Evolutionary conservation across 2,329 filamentous ascomycete species (phyloP).

Genomic region (Penicillium concentricum): DNA sequence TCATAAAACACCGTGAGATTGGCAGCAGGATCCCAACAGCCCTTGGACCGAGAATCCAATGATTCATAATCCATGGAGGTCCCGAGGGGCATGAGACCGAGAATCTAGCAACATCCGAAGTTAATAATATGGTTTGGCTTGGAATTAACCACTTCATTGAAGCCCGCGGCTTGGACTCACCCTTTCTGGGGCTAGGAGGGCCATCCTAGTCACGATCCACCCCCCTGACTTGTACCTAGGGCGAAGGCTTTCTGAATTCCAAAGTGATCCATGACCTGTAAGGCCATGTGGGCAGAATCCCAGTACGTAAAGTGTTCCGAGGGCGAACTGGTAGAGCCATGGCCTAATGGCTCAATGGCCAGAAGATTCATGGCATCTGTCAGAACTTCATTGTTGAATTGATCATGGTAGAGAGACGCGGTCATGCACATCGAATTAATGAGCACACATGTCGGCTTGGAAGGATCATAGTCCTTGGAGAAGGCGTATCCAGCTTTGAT

Average conservation of each 20-base stretch:
- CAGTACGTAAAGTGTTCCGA: slow-evolving; percentile 54
- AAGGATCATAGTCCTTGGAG: slow-evolving; percentile 45
- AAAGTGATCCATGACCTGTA: slow-evolving; percentile 54
- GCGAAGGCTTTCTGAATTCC: slow-evolving; percentile 48
- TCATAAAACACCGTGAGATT: slow-evolving; percentile 38
- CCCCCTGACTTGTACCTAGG: slow-evolving; percentile 28
- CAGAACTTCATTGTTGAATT: slow-evolving; percentile 38
- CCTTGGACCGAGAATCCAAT: slow-evolving; percentile 41
- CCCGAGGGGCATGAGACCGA: slow-evolving; percentile 52
- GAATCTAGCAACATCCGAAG: slow-evolving; percentile 37
- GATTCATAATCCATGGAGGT: slow-evolving; percentile 54
- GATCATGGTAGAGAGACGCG: slow-evolving; percentile 43
- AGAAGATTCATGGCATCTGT: slow-evolving; percentile 48
- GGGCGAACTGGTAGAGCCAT: slow-evolving; percentile 48
- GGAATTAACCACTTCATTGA: neutral
- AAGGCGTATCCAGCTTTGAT: slow-evolving; percentile 51
- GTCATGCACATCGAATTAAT: slow-evolving; percentile 53
- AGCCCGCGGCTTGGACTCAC: neutral
- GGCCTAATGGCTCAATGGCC: slow-evolving; percentile 54
- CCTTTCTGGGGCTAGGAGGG: neutral
- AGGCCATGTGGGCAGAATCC: slow-evolving; percentile 53
- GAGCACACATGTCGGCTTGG: slow-evolving; percentile 52
- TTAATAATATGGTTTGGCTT: neutral
- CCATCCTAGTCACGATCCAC: neutral
- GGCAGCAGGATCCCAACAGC: slow-evolving; percentile 49